phyloP scores from a whole-genome alignment of 441 rosid species.

The Erodium moschatum region DNA sequence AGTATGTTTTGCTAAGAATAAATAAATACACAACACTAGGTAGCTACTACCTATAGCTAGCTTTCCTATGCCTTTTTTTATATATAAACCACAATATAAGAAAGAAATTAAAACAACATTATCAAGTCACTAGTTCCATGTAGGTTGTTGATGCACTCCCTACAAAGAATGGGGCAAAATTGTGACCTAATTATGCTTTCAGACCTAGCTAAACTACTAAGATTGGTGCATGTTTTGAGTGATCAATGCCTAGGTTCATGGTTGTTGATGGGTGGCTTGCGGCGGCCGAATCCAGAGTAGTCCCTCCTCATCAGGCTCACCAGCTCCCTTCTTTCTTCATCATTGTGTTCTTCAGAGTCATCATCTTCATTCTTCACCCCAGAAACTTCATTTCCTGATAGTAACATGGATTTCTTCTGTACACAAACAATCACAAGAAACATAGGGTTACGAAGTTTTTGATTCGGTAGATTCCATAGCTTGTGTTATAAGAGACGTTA shows the following conservation, averaged over 20 bases:
- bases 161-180: constrained; percentile 23
- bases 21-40: too few species aligned
- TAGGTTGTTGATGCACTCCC: constrained; percentile 16
- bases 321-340: constrained; percentile 30
- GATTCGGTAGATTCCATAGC: too few species aligned
- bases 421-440: constrained; percentile 12
- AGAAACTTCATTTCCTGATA: too few species aligned
- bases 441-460: too few species aligned
- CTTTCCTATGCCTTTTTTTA: too few species aligned
- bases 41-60: too few species aligned
- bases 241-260: constrained; percentile 32
- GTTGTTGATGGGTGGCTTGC: constrained; percentile 53
- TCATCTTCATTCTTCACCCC: too few species aligned
- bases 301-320: constrained; percentile 38
- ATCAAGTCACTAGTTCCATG: background rate
- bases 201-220: background rate
- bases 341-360: background rate
- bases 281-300: constrained; percentile 28
- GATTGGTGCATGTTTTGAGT: too few species aligned
- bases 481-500: too few species aligned
- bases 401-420: constrained; percentile 18
- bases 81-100: background rate
- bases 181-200: constrained; percentile 17
- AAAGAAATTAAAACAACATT: background rate
- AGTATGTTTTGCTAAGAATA: too few species aligned